A percentile compares a stretch with the other conserved stretches of the same genome.
phyloP scores from a whole-genome alignment of 345 rosid genomes.

The Schrenkiella parvula region DNA sequence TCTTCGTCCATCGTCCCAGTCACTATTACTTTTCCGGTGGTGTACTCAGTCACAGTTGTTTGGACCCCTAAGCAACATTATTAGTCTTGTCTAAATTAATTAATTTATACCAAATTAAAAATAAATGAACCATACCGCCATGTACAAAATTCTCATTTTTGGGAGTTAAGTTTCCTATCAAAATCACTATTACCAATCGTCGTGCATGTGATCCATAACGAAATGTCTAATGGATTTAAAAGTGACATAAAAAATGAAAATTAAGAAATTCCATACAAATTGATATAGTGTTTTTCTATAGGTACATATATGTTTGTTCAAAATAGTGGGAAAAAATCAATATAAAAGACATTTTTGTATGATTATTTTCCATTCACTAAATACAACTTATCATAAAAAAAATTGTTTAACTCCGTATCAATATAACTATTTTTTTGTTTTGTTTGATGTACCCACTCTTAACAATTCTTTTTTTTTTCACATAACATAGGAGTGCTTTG shows the following conservation, averaged over 20 bases:
- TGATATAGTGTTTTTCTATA: background rate
- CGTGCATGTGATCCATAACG: background rate
- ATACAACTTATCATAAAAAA: background rate
- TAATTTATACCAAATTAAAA: background rate
- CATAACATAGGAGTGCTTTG: background rate
- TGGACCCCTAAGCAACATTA: constrained; percentile 55
- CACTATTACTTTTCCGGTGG: constrained; percentile 68
- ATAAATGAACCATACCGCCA: background rate
- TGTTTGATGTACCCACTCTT: background rate
- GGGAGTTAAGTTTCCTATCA: background rate
- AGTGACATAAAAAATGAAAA: background rate
- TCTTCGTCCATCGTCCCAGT: constrained; percentile 87
- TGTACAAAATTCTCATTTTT: background rate
- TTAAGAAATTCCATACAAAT: background rate
- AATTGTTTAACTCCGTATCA: too few relatives aligned
- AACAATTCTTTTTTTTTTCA: background rate
- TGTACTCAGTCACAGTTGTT: constrained; percentile 63
- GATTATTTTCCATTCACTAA: background rate
- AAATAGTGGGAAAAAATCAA: background rate
- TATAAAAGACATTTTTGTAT: background rate
- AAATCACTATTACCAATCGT: background rate
- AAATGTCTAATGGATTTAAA: background rate
- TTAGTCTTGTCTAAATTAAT: background rate
- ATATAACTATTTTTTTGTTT: background rate
- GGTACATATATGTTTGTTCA: background rate